Conservation (phyloP, 1,284 basidiomycete species). For the Somion occarium region DNA sequence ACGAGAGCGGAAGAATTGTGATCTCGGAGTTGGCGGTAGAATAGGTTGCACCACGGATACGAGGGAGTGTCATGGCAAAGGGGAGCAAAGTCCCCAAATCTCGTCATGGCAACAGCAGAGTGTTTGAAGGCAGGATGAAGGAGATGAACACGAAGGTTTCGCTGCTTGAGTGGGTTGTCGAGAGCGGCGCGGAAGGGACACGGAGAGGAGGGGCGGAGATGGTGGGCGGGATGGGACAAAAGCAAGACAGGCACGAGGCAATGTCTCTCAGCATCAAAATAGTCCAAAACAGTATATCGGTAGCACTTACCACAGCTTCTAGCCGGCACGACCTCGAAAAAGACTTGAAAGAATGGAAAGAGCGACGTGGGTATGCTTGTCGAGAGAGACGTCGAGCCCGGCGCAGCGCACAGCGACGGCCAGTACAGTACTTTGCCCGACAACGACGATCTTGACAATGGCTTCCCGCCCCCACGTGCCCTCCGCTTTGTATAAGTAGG, state of each 20-base stretch:
- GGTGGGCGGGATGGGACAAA: background rate
- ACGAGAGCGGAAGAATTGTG: slow-evolving; percentile 30
- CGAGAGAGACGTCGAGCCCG: background rate
- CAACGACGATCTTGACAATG: too few relatives aligned
- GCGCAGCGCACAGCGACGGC: background rate
- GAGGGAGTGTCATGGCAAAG: slow-evolving; percentile 56
- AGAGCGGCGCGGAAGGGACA: background rate
- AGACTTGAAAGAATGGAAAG: background rate
- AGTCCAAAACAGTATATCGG: background rate
- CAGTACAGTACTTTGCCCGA: background rate
- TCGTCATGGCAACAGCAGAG: slow-evolving; percentile 35
- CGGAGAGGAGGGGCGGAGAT: background rate
- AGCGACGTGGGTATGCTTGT: background rate
- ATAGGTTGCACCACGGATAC: slow-evolving; percentile 70
- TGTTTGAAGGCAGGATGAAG: background rate
- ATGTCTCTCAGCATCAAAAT: background rate
- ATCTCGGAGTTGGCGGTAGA: slow-evolving; percentile 51
- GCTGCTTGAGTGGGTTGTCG: too few relatives aligned
- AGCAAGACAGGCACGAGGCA: background rate
- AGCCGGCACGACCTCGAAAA: background rate
- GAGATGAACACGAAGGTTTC: too few relatives aligned
- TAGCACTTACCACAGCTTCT: background rate
- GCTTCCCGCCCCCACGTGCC: too few relatives aligned
- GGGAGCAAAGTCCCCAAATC: slow-evolving; percentile 56
- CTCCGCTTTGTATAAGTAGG: background rate